Conservation (phyloP, 352 stramenopile genomes). For the Globisporangium perplexum region DNA sequence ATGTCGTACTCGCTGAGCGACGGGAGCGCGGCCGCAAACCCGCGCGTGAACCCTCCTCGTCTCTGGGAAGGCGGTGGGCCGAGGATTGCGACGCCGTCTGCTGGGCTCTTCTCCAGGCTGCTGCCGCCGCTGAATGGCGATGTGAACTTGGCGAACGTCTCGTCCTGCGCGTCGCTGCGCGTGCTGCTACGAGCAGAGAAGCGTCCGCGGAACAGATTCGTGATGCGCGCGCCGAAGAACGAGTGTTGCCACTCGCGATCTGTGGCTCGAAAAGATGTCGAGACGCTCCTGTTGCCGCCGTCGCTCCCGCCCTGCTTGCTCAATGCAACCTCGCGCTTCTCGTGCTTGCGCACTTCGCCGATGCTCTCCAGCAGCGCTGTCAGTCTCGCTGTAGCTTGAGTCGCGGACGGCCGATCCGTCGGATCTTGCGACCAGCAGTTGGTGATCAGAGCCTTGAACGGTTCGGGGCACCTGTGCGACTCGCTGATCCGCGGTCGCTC, state of each 20-base stretch:
- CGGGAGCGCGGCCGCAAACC: slow-evolving; percentile 40
- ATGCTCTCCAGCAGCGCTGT: slow-evolving; percentile 50
- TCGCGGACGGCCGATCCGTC: slow-evolving; percentile 35
- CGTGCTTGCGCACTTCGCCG: slow-evolving; percentile 1
- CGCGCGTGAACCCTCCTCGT: slow-evolving; percentile 12
- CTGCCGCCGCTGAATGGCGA: slow-evolving; percentile 27
- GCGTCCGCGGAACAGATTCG: slow-evolving; percentile 54
- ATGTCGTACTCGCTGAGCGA: slow-evolving; percentile 63
- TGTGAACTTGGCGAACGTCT: slow-evolving; percentile 40
- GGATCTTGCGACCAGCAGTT: slow-evolving; percentile 61
- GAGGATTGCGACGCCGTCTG: slow-evolving; percentile 19
- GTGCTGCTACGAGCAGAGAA: slow-evolving; percentile 35
- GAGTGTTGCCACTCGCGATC: slow-evolving; percentile 30
- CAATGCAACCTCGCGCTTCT: neutral
- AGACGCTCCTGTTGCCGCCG: slow-evolving; percentile 49
- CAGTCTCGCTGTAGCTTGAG: slow-evolving; percentile 43
- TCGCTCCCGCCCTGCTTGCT: slow-evolving; percentile 10
- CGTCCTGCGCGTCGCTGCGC: slow-evolving; percentile 17
- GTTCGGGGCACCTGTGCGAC: slow-evolving; percentile 26
- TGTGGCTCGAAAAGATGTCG: slow-evolving; percentile 42
- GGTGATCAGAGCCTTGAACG: slow-evolving; percentile 57
- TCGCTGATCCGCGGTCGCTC: slow-evolving; percentile 43
- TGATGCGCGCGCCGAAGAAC: slow-evolving; percentile 41
- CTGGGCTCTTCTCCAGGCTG: slow-evolving; percentile 10
- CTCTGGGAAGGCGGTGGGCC: slow-evolving; percentile 11